These are phyloP conservation scores for Mitosporidium daphniae DNA, from an alignment of 371 early-diverging fungal genomes.

Conservation along the genomic window DNA sequence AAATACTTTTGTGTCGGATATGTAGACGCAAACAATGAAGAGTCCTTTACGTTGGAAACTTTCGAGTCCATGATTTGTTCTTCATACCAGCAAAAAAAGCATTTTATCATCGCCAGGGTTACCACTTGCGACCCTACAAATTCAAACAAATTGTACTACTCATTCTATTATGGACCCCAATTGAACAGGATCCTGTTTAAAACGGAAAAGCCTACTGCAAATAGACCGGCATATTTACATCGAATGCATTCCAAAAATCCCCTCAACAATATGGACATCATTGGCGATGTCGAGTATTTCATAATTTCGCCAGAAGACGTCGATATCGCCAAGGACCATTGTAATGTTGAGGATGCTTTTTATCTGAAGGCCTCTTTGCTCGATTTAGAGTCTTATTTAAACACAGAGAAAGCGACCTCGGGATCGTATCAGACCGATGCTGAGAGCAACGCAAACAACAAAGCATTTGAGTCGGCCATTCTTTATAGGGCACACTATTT, in stretches of 20 bases:
- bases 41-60: slow-evolving; percentile 36
- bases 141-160: slow-evolving; percentile 13
- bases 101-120: slow-evolving; percentile 35
- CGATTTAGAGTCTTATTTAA: too few species aligned
- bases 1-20: too few species aligned
- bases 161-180: slow-evolving; percentile 31
- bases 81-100: slow-evolving; percentile 18
- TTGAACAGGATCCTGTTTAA: slow-evolving; percentile 35
- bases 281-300: slow-evolving; percentile 31
- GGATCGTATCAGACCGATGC: too few species aligned
- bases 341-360: slow-evolving; percentile 5
- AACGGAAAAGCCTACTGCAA: slow-evolving; percentile 22
- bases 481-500: slow-evolving; percentile 7
- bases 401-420: too few species aligned
- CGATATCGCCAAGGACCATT: slow-evolving; percentile 7
- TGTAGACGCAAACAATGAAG: slow-evolving; percentile 17
- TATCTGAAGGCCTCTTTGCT: too few species aligned
- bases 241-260: slow-evolving; percentile 46
- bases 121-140: slow-evolving; percentile 25
- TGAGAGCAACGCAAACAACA: too few species aligned
- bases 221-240: slow-evolving; percentile 10
- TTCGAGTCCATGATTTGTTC: slow-evolving; percentile 17
- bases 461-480: too few species aligned
- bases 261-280: slow-evolving; percentile 26
- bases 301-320: slow-evolving; percentile 6